Base-by-base conservation (phyloP, 768 basidiomycete genomes). In the Mycena maculata region DNA sequence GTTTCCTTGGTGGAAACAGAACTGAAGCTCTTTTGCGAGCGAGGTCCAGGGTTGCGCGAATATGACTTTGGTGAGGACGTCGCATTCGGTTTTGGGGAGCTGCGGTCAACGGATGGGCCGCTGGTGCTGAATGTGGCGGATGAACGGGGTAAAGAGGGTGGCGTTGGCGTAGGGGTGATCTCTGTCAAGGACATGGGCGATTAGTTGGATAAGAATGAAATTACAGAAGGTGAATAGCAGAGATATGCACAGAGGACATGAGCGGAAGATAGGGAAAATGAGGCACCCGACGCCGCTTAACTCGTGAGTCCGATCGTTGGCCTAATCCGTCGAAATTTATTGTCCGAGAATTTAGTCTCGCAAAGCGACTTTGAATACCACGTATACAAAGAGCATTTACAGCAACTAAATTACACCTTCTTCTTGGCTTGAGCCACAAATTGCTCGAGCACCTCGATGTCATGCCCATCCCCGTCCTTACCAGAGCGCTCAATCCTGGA, bases 341-440 rank as follows among this genome's bases (percentile, higher is more conserved):
- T 58, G 60, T 48, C 2, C 3, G 4, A 52, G 15, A 53, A 6
- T 36, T 36, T n/a, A n/a, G n/a, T n/a, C n/a, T n/a, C n/a, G n/a
- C n/a, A n/a, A n/a, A n/a, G n/a, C n/a, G n/a, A n/a, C n/a, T n/a
- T n/a, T n/a, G n/a, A n/a, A n/a, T n/a, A n/a, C n/a, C n/a, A n/a
- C n/a, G n/a, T n/a, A n/a, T n/a, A n/a, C n/a, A n/a, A n/a, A n/a
- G n/a, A n/a, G n/a, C n/a, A n/a, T n/a, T n/a, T n/a, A n/a, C n/a
- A n/a, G n/a, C n/a, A n/a, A 50, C 33, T 73, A 60, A 60, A 54
- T 63, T 65, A 52, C 22, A 65, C 48, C 52, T 68, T 48, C 56
- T 67, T 68, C 76, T 82, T 80, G 30, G 84, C 86, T n/a, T 79
- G 78, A n/a, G 80, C 79, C 27, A 84, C 85, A 71, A 85, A 87